Base-by-base conservation (phyloP, 1,284 basidiomycete genomes). In the Pisolithus thermaeus region DNA sequence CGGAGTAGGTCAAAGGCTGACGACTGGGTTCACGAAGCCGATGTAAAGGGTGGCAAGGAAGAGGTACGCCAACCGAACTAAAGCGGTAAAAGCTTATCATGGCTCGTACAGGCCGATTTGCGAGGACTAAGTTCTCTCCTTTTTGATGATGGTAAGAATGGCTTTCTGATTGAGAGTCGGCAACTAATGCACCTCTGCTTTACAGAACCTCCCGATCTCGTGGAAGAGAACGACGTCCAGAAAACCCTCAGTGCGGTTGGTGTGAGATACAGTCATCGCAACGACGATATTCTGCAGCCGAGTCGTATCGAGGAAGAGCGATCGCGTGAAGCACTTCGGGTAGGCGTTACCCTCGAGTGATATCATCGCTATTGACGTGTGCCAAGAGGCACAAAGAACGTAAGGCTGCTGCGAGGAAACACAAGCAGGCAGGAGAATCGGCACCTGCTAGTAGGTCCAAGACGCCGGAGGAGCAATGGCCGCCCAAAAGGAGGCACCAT, bases 191-290 rank as follows among this genome's bases (percentile, higher is more conserved):
- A 4, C 50, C 44, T 46, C 22, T 12, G 22, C 40, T 36, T 57
- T 56, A 22, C 47, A 74, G 71, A 72, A 40, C 65, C 70, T 28
- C 69, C 61, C 50, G 54, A 61, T 40, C 23, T 58, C 41, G 35
- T 32, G 53, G 61, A 56, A 60, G 74, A 66, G 57, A 76, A 79
- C 50, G 70, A 70, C 12, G 76, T 87, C 38, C 73, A 80, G 55
- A 77, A 72, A 57, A 78, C 79, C 1, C 69, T 89, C n/a, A 76
- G 72, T 51, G 72, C 73, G 7, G 72, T 80, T 23, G 83, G 84
- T 8, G 75, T 87, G 5, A 76, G 72, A 50, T 90, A 90, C 56
- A 85, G 76, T 25, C 87, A 90, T 60, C 74, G 77, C 25, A 90
- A 90, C 53, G 82, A 87, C 43, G 76, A 81, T n/a, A 70, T 90